These are phyloP conservation scores for Suillus discolor DNA, from an alignment of 768 basidiomycete species.

Conservation along the genomic window DNA sequence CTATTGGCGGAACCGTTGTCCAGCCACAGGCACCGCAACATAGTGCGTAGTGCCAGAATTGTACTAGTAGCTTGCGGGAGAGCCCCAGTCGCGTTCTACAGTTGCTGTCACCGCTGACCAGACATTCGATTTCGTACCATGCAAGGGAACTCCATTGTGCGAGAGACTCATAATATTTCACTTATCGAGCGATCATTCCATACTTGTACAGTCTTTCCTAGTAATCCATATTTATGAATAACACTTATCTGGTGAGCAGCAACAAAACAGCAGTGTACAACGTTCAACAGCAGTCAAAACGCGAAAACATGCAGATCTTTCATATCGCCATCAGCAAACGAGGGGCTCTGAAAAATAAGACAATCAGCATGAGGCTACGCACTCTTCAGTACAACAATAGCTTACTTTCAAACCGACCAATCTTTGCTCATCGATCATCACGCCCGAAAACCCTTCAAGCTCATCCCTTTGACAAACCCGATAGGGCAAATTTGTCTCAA, in stretches of 20 bases:
- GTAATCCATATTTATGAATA: neutral
- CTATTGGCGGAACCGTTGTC: no score
- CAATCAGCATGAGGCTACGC: neutral
- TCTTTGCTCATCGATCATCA: constrained; percentile 47
- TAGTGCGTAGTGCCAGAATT: no score
- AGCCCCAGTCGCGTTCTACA: neutral
- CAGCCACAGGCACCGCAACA: no score
- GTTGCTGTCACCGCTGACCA: no score
- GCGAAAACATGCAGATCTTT: constrained; percentile 37
- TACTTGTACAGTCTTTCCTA: neutral
- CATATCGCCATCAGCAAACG: constrained; percentile 34
- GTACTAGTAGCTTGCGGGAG: neutral
- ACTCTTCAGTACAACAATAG: neutral
- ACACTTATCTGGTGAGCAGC: neutral
- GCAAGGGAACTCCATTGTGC: neutral
- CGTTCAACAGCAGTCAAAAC: constrained; percentile 23
- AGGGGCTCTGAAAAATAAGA: constrained; percentile 19
- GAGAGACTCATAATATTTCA: neutral
- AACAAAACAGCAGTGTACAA: neutral
- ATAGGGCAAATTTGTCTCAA: constrained; percentile 36
- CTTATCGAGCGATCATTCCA: neutral
- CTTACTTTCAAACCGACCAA: constrained; percentile 44
- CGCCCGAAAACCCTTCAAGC: constrained; percentile 35
- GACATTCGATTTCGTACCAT: neutral
- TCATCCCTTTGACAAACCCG: constrained; percentile 25